Evolutionary conservation across 441 rosid genomes (phyloP), one percentile per base, ranked within the genome.

Genomic region (Erodium chrysanthum): DNA sequence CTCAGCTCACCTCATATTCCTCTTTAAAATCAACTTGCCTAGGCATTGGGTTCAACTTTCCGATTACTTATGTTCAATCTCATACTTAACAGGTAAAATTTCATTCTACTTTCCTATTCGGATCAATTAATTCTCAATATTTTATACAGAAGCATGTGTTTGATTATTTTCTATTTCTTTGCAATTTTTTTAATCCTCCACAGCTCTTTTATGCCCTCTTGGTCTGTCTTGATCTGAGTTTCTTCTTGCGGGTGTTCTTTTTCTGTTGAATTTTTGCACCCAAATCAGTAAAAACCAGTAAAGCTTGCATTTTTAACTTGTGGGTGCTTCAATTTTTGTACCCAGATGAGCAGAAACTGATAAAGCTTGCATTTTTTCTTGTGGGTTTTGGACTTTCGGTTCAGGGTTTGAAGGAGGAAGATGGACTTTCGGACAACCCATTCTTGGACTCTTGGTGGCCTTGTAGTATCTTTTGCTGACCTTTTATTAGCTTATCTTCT

Each of bases 401-500:
- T 50, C 9, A n/a, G 58, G 58, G 21, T 15, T 68, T 22, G 14
- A 65, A 70, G 21, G 68, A 29, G 48, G 20, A 21, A 27, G 54
- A 82, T 86, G 90, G 80, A 70, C 66, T 69, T 66, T 37, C 68
- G 65, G 5, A 60, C 70, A 68, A 14, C 50, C 72, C 67, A 60
- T 52, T 70, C 80, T 23, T 81, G 83, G 78, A 82, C 89, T 15
- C 69, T 78, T 27, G 15, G 61, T 62, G 84, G 79, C 62, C 63
- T 85, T 23, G 42, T 81, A 0, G 73, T 76, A 66, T 85, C 76
- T 11, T 87, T 83, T 74, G 37, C 85, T 23, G 84, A 83, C 70
- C 81, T 87, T 58, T 68, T 69, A 31, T 27, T 87, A 66, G 89
- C 84, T 73, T 82, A 78, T 72, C 66, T 77, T 67, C 84, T 87